Conservation (phyloP, 2,329 filamentous ascomycete species). For the Sporothrix brasiliensis region DNA sequence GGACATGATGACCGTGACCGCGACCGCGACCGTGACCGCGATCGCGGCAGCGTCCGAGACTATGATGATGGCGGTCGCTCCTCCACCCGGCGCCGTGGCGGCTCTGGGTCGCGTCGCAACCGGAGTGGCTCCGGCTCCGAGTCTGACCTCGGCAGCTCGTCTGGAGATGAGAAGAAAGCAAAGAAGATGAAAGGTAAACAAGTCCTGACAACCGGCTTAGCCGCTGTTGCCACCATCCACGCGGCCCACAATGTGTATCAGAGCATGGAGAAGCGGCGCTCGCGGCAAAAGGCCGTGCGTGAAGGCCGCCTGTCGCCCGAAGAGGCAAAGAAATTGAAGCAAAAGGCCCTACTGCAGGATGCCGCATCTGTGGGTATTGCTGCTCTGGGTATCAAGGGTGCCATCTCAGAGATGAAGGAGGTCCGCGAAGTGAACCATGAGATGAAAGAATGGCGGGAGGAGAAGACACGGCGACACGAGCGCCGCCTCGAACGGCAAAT, state of each 20-base stretch:
- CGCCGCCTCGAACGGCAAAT: conserved; percentile 48
- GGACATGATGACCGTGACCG: conserved; percentile 41
- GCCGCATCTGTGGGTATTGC: conserved; percentile 62
- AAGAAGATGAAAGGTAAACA: conserved; percentile 66
- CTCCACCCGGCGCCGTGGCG: conserved; percentile 45
- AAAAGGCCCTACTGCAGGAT: conserved; percentile 60
- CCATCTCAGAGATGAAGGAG: conserved; percentile 59
- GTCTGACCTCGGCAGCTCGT: conserved; percentile 61
- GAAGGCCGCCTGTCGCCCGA: conserved; percentile 55
- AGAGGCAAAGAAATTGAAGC: conserved; percentile 61
- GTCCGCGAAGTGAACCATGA: conserved; percentile 55
- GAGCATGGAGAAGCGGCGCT: conserved; percentile 60
- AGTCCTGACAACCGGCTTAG: conserved; percentile 59
- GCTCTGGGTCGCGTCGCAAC: conserved; percentile 44
- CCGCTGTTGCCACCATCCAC: conserved; percentile 62
- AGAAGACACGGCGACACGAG: conserved; percentile 55
- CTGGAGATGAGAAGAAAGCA: conserved; percentile 57
- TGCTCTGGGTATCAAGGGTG: conserved; percentile 60
- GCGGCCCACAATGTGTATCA: conserved; percentile 62
- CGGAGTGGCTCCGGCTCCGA: conserved; percentile 52
- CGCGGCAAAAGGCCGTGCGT: conserved; percentile 56
- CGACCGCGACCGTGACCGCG: conserved; percentile 41
- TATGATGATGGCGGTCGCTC: conserved; percentile 53
- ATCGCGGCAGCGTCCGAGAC: conserved; percentile 44
- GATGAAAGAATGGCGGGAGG: conserved; percentile 53